phyloP scores from a whole-genome alignment of 345 rosid species.

The Eucalyptus sp. region DNA sequence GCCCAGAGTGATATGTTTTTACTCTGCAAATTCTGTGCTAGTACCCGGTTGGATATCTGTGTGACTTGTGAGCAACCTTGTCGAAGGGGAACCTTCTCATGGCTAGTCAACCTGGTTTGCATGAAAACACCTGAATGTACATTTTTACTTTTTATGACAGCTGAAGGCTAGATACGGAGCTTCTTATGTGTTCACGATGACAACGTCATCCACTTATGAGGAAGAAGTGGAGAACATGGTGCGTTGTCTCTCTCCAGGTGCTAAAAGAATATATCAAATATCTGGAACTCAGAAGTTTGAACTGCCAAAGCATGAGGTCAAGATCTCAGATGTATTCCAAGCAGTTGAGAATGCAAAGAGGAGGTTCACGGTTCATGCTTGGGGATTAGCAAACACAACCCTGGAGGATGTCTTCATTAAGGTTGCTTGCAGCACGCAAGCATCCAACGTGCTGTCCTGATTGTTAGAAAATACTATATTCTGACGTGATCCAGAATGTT shows the following conservation, averaged over 20 bases:
- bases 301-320: constrained; percentile 70
- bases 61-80: neutral
- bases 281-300: constrained; percentile 96
- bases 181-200: constrained; percentile 75
- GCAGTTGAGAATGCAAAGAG: constrained; percentile 80
- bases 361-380: constrained; percentile 66
- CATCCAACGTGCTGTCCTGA: constrained; percentile 41
- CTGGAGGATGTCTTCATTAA: constrained; percentile 97
- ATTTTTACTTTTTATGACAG: constrained; percentile 12
- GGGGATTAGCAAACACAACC: constrained; percentile 94
- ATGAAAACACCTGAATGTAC: neutral
- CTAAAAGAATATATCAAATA: constrained; percentile 65
- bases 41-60: neutral
- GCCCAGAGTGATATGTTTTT: neutral
- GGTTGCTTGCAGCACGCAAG: constrained; percentile 53
- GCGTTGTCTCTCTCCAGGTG: constrained; percentile 42
- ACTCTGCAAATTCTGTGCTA: neutral
- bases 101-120: neutral
- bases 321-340: constrained; percentile 58
- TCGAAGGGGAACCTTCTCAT: neutral
- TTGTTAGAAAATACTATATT: neutral
- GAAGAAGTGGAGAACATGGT: constrained; percentile 61
- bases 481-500: neutral
- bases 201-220: constrained; percentile 50
- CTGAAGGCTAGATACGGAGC: constrained; percentile 86